phyloP scores from a whole-genome alignment of 177 flowering plant genomes.

The Vitis hybrid region DNA sequence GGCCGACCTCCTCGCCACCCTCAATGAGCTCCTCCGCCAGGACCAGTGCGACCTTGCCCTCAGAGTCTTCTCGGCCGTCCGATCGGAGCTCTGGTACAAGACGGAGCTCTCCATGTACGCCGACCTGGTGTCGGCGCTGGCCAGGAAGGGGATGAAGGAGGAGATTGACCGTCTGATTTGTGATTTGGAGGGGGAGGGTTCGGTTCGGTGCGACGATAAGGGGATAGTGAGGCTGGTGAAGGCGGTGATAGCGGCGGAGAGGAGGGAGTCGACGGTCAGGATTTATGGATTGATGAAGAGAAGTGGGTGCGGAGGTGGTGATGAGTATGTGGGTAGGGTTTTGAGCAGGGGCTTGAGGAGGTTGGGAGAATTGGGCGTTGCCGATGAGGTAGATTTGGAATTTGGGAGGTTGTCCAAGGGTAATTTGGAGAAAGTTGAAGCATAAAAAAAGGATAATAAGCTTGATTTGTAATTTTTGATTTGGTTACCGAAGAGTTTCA shows the following conservation, averaged over 20 bases:
- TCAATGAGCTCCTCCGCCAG: conserved; percentile 82
- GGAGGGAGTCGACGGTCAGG: conserved; percentile 59
- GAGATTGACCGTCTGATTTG: conserved; percentile 60
- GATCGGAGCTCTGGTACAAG: conserved; percentile 46
- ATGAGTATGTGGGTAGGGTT: conserved; percentile 65
- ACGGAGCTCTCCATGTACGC: conserved; percentile 50
- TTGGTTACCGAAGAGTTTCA: too few relatives aligned
- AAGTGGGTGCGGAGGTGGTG: conserved; percentile 45
- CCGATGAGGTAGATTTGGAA: conserved; percentile 57
- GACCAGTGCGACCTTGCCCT: conserved; percentile 63
- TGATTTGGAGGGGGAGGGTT: conserved; percentile 45
- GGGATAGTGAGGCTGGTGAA: conserved; percentile 53
- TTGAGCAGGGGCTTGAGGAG: conserved; percentile 69
- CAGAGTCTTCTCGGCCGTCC: conserved; percentile 51
- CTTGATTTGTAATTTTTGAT: too few relatives aligned
- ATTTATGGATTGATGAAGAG: conserved; percentile 61
- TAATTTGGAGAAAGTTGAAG: conserved; percentile 19
- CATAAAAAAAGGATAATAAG: too few relatives aligned
- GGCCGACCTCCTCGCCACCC: conserved; percentile 73
- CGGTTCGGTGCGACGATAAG: conserved; percentile 25
- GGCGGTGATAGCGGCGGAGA: conserved; percentile 52
- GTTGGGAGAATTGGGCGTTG: conserved; percentile 56
- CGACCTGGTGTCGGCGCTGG: conserved; percentile 46
- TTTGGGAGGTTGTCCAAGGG: conserved; percentile 28
- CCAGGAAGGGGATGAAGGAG: conserved; percentile 39